Percentiles rank a stretch among this genome's conserved stretches.
Evolutionary conservation across 345 rosid species (phyloP).

Genomic region (Ricinus communis): DNA sequence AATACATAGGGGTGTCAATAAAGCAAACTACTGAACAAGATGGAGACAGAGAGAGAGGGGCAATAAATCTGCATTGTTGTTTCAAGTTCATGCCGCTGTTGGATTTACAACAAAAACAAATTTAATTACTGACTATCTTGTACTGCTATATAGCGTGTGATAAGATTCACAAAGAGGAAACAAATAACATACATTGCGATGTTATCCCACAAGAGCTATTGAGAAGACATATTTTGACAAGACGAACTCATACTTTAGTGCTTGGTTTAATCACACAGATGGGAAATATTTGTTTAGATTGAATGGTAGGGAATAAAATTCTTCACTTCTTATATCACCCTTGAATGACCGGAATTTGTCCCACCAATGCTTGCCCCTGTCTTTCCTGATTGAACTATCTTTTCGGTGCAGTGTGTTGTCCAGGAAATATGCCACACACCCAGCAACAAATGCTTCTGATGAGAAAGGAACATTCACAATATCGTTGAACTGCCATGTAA

Average conservation of each 20-base stretch:
- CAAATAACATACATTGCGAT: slow-evolving; percentile 1
- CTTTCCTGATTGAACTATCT: slow-evolving; percentile 61
- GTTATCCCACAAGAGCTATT: slow-evolving; percentile 1
- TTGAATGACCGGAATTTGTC: slow-evolving; percentile 69
- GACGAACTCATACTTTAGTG: neutral
- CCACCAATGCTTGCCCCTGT: slow-evolving; percentile 98
- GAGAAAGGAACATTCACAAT: slow-evolving; percentile 86
- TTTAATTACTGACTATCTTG: slow-evolving; percentile 10
- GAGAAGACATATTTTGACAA: neutral
- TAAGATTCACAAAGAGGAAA: slow-evolving; percentile 1
- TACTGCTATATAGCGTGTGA: slow-evolving; percentile 15
- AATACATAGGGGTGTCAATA: neutral
- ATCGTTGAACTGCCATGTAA: slow-evolving; percentile 76
- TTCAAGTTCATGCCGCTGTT: slow-evolving; percentile 1
- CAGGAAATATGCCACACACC: slow-evolving; percentile 68
- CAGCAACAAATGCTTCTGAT: slow-evolving; percentile 88
- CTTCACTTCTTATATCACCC: slow-evolving; percentile 70
- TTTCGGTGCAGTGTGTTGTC: slow-evolving; percentile 68
- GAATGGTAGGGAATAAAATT: slow-evolving; percentile 91
- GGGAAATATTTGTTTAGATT: slow-evolving; percentile 90
- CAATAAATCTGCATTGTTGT: slow-evolving; percentile 8
- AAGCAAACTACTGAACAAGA: neutral
- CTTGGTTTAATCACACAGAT: slow-evolving; percentile 46
- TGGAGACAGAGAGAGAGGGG: too few species aligned
- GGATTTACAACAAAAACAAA: slow-evolving; percentile 21